A percentile compares a stretch with the other conserved stretches of the same genome.
phyloP scores from a whole-genome alignment of 192 early-diverging fungal genomes.

The Podila clonocystis region DNA sequence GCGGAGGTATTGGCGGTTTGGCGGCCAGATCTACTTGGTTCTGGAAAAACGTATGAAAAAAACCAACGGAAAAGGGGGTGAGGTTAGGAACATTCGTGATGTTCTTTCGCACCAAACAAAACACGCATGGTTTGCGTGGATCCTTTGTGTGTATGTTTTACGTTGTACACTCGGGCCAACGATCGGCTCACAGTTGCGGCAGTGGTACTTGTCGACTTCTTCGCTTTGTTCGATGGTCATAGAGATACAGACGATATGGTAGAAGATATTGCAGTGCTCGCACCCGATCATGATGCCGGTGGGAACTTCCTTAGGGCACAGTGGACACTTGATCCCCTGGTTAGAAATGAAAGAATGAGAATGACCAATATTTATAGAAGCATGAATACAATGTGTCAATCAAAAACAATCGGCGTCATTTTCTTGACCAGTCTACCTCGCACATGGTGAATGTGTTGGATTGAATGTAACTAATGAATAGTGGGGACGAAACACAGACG shows the following conservation, averaged over 20 bases:
- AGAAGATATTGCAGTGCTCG: conserved; percentile 71
- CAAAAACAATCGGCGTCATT: too few relatives aligned
- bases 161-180: conserved; percentile 69
- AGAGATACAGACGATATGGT: conserved; percentile 70
- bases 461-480: too few relatives aligned
- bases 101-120: background rate
- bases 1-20: background rate
- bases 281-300: conserved; percentile 70
- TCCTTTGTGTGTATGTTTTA: background rate
- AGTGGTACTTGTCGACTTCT: conserved; percentile 72
- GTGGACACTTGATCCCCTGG: background rate
- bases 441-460: too few relatives aligned
- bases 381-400: too few relatives aligned
- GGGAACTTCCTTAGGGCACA: background rate
- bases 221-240: conserved; percentile 65
- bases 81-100: background rate
- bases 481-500: too few relatives aligned
- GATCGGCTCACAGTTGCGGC: conserved; percentile 59
- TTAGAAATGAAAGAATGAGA: background rate
- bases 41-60: background rate
- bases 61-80: background rate
- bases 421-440: too few relatives aligned
- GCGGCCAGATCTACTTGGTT: background rate
- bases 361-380: too few relatives aligned
- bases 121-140: background rate